Evolutionary conservation across 306 rosid genomes (phyloP), one percentile per base, ranked within the genome.

Genomic region (Argentina anserina): DNA sequence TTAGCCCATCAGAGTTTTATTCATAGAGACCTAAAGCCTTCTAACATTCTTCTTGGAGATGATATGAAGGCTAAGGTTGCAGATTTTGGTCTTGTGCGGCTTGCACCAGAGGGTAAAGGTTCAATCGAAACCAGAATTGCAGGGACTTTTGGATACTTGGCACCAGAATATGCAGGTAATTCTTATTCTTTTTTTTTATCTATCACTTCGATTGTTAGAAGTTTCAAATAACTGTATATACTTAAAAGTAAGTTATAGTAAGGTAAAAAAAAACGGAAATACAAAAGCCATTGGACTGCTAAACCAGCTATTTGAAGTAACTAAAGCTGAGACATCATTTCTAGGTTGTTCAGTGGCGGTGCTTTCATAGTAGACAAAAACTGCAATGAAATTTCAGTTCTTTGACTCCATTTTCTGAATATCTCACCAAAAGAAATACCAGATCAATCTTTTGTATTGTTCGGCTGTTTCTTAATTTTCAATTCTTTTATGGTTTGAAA

Each of bases 11-110:
- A 88, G 82, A 92, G 98, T 81, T 92, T 92, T 82, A 92, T 92
- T 69, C 97, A 92, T 62, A 77, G 97, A 64, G 97, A 90, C 79
- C 85, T 92, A 43, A 92, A 92, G 85, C 97, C 97, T 81, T 92
- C 92, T 68, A 92, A 92, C 81, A 92, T 92, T 75, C 97, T 92
- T 79, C 97, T 92, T 69, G 94, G 97, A 70, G 97, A 92, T 79
- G 97, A 92, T 76, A 87, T 92, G 98, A 87, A 97, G 79, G 97
- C 98, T 13, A 92, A 92, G 81, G 97, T 92, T 61, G 89, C 98
- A 0, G 98, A 92, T 77, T 92, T 90, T 43, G 97, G 96, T 71
- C 91, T 90, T 1, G 97, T 90, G 47, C 93, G 97, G n/a, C 90
- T 92, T 74, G 97, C 98, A 29, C 98, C 98, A 7, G 97, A 92